Percentiles rank a stretch among this genome's conserved stretches.
Conservation (phyloP, 1,284 basidiomycete species). For the Trametes pubescens region DNA sequence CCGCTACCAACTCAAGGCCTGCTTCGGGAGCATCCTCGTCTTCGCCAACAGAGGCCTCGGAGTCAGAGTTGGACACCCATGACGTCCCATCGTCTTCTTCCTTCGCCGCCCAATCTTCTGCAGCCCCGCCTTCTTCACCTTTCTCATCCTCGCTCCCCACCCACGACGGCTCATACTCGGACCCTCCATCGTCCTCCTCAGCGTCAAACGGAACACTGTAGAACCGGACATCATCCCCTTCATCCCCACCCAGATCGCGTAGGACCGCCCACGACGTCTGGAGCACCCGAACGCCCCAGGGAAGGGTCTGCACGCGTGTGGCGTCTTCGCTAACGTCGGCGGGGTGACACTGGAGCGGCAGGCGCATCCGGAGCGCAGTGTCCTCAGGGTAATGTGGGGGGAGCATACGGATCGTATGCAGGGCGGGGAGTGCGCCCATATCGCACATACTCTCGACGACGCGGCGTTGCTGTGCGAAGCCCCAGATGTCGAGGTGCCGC, state of each 20-base stretch:
- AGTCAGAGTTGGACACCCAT: neutral
- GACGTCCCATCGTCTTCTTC: neutral
- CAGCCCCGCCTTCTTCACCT: neutral
- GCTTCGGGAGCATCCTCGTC: neutral
- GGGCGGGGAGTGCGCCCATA: neutral
- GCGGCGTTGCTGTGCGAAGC: neutral
- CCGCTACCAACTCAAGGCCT: neutral
- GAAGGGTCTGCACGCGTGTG: slow-evolving; percentile 1
- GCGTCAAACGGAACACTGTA: neutral
- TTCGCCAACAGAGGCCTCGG: neutral
- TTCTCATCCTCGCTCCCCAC: neutral
- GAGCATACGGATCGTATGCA: slow-evolving; percentile 6
- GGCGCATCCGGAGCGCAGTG: too few species aligned
- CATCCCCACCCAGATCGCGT: neutral
- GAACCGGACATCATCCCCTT: neutral
- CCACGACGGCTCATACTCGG: neutral
- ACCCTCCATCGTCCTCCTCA: neutral
- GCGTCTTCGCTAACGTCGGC: slow-evolving; percentile 1
- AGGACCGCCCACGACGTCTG: slow-evolving; percentile 20
- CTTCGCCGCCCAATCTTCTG: neutral
- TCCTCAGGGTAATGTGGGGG: neutral
- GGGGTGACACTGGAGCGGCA: slow-evolving; percentile 9
- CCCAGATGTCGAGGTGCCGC: slow-evolving; percentile 18
- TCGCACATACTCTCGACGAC: slow-evolving; percentile 18
- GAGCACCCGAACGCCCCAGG: slow-evolving; percentile 1